Percentiles rank a stretch among this genome's conserved stretches.
phyloP scores from a whole-genome alignment of 495 filamentous ascomycete species.

The Acidiella bohemica region DNA sequence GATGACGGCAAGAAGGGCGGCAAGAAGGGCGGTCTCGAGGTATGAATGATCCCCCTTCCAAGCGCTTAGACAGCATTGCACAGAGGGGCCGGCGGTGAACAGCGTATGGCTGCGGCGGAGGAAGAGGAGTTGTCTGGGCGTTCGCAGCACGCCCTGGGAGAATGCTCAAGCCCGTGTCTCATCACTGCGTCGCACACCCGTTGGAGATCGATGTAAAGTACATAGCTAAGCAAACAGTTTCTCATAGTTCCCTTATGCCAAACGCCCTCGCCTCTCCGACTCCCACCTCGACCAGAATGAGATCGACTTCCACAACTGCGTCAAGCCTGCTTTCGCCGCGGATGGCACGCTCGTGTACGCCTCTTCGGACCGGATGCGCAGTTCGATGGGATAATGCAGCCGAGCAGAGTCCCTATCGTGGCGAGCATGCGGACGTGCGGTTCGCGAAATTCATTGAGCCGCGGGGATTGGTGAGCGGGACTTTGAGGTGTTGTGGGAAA shows the following conservation, averaged over 20 bases:
- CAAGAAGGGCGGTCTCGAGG: constrained; percentile 48
- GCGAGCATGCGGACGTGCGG: constrained; percentile 36
- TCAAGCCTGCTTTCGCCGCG: constrained; percentile 69
- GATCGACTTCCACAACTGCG: constrained; percentile 44
- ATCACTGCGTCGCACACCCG: neutral
- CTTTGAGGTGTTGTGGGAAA: constrained; percentile 29
- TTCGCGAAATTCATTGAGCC: constrained; percentile 38
- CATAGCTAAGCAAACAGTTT: constrained; percentile 35
- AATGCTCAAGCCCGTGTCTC: too few relatives aligned
- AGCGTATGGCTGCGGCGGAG: too few relatives aligned
- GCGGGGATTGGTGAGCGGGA: constrained; percentile 28
- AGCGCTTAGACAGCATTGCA: too few relatives aligned
- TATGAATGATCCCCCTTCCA: constrained; percentile 34
- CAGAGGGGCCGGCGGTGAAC: too few relatives aligned
- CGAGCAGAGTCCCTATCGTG: constrained; percentile 27
- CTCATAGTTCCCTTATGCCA: constrained; percentile 76
- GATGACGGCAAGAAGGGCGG: constrained; percentile 40
- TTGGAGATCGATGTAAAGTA: too few relatives aligned
- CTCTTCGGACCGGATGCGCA: constrained; percentile 19
- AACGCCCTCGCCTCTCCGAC: constrained; percentile 32
- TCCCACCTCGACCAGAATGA: constrained; percentile 48
- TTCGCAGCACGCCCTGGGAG: too few relatives aligned
- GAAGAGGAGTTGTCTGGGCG: too few relatives aligned
- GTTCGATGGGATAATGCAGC: too few relatives aligned
- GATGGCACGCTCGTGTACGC: constrained; percentile 59